These are phyloP conservation scores for Panaeolus papilionaceus DNA, from an alignment of 768 basidiomycete genomes.

Conservation along the genomic window DNA sequence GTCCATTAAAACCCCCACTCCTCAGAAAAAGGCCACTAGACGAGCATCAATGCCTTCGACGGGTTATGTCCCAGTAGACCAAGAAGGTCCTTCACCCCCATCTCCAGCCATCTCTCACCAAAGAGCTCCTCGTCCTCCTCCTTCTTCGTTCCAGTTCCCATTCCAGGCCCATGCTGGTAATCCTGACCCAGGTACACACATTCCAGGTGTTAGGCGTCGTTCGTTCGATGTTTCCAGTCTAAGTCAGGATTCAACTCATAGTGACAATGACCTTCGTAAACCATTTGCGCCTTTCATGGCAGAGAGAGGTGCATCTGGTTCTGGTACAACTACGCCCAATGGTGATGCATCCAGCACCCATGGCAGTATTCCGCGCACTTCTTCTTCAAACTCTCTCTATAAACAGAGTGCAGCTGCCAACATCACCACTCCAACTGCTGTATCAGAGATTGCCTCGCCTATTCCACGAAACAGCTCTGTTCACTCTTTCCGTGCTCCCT, in stretches of 20 bases:
- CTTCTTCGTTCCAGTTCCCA: conserved; percentile 48
- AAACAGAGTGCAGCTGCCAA: conserved; percentile 47
- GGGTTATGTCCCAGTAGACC: conserved; percentile 14
- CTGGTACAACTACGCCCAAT: conserved; percentile 5
- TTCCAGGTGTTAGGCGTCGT: conserved; percentile 43
- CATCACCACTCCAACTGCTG: neutral
- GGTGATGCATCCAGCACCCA: conserved; percentile 28
- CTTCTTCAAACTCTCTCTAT: conserved; percentile 46
- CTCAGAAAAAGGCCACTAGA: neutral
- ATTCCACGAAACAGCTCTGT: conserved; percentile 49
- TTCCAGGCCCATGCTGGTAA: conserved; percentile 72
- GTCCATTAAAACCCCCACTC: neutral
- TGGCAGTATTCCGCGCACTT: conserved; percentile 30
- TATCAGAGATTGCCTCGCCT: neutral
- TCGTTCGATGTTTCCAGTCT: conserved; percentile 49
- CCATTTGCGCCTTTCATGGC: conserved; percentile 61
- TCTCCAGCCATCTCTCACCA: too few species aligned
- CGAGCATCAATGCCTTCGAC: conserved; percentile 15
- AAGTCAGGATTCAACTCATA: neutral
- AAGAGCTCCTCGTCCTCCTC: conserved; percentile 31
- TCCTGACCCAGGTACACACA: conserved; percentile 59
- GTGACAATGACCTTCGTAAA: conserved; percentile 33
- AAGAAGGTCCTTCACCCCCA: neutral
- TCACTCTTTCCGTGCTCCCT: conserved; percentile 69
- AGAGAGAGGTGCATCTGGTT: conserved; percentile 18